A percentile compares a stretch with the other conserved stretches of the same genome.
These are phyloP conservation scores for Balansia obtecta DNA, from an alignment of 2,329 filamentous ascomycete species.

Conservation along the genomic window DNA sequence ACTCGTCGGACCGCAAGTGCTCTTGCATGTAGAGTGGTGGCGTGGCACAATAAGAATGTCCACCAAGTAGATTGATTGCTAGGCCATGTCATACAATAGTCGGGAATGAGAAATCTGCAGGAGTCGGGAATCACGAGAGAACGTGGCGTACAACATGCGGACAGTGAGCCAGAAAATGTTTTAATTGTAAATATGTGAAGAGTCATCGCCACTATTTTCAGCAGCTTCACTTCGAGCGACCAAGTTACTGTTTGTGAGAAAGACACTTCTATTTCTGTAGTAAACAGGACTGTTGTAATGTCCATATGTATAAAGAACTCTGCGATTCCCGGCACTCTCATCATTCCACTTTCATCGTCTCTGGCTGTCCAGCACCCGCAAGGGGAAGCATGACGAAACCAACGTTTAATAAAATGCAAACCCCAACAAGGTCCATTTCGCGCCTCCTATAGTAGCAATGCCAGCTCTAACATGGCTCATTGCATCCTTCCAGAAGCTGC, in stretches of 20 bases:
- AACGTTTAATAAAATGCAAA: background rate
- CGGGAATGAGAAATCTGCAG: too few species aligned
- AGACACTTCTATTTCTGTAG: slow-evolving; percentile 5
- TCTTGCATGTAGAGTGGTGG: too few species aligned
- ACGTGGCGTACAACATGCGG: too few species aligned
- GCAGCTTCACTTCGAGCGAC: too few species aligned
- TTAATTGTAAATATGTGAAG: too few species aligned
- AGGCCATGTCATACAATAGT: too few species aligned
- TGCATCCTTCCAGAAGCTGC: background rate
- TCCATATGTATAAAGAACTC: background rate
- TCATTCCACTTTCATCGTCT: slow-evolving; percentile 5
- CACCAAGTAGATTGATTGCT: too few species aligned
- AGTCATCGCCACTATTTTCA: too few species aligned
- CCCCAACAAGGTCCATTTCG: background rate
- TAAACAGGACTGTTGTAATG: background rate
- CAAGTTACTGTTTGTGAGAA: slow-evolving; percentile 5
- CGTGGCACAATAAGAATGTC: too few species aligned
- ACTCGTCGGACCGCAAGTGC: too few species aligned
- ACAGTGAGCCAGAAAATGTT: too few species aligned
- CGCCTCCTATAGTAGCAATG: background rate
- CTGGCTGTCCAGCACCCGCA: background rate
- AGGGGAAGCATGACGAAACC: background rate
- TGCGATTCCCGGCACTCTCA: slow-evolving; percentile 3
- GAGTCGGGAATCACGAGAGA: too few species aligned
- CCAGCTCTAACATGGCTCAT: background rate